These are phyloP conservation scores for Cutaneotrichosporon dermatis DNA, from an alignment of 1,284 basidiomycete species.

Conservation along the genomic window DNA sequence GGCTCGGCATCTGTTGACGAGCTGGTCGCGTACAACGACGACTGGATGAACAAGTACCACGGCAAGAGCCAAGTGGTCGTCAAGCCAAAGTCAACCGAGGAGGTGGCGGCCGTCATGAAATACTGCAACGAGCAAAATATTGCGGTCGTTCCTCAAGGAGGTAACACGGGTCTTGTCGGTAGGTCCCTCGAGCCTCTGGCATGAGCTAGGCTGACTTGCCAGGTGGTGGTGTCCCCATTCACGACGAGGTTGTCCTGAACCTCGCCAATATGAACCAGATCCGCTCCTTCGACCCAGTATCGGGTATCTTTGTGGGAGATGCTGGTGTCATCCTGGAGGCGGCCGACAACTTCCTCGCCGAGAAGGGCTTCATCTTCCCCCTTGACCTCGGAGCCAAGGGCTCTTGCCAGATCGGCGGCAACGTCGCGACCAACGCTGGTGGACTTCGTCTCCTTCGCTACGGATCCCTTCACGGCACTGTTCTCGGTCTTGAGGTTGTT, in stretches of 20 bases:
- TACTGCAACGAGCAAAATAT: conserved; percentile 76
- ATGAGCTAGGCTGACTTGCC: background rate
- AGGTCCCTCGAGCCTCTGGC: conserved; percentile 16
- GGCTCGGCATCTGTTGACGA: conserved; percentile 56
- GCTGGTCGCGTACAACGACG: conserved; percentile 75
- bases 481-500: conserved; percentile 95
- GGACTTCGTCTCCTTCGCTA: conserved; percentile 90
- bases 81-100: conserved; percentile 78
- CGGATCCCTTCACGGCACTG: conserved; percentile 90
- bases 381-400: conserved; percentile 98
- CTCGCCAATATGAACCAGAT: conserved; percentile 78
- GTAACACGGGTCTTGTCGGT: conserved; percentile 92
- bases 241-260: conserved; percentile 83
- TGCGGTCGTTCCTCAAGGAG: conserved; percentile 92
- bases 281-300: conserved; percentile 86
- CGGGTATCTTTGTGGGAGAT: conserved; percentile 63
- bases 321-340: conserved; percentile 93
- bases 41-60: conserved; percentile 97
- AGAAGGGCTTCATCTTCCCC: conserved; percentile 93
- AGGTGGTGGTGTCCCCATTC: conserved; percentile 87
- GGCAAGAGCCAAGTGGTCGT: conserved; percentile 79
- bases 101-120: conserved; percentile 82
- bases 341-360: conserved; percentile 78
- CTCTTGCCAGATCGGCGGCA: conserved; percentile 98
- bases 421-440: conserved; percentile 95